Evolutionary conservation across 352 stramenopile genomes (phyloP).

Genomic region (Pythium diclinum): DNA sequence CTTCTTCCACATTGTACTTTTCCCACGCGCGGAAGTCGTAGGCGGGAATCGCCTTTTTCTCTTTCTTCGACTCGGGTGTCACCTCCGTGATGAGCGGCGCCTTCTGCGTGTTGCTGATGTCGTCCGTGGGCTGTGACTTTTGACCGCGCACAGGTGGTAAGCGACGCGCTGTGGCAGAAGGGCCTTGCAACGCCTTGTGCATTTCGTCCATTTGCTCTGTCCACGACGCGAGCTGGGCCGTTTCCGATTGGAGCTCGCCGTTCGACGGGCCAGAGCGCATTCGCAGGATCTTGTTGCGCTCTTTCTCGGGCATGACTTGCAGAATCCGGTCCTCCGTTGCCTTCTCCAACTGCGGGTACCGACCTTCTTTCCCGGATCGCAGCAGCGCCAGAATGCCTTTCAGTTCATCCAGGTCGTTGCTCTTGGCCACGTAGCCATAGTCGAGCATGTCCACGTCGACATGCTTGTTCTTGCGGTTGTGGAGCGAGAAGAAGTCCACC

Average conservation of each 20-base stretch:
- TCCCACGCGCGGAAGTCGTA: slow-evolving; percentile 93
- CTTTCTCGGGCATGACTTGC: slow-evolving; percentile 65
- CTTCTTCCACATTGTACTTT: slow-evolving; percentile 87
- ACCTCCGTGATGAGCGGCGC: slow-evolving; percentile 19
- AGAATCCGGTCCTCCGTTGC: slow-evolving; percentile 80
- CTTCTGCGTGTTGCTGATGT: not conserved
- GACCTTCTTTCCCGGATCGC: slow-evolving; percentile 86
- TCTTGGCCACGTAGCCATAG: slow-evolving; percentile 89
- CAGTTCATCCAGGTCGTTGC: slow-evolving; percentile 78
- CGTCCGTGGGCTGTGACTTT: slow-evolving; percentile 4
- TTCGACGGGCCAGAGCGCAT: slow-evolving; percentile 56
- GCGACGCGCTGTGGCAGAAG: not conserved
- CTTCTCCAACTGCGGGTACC: slow-evolving; percentile 87
- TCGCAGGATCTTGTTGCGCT: slow-evolving; percentile 66
- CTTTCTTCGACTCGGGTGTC: slow-evolving; percentile 8
- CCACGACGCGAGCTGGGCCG: slow-evolving; percentile 66
- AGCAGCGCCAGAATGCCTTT: slow-evolving; percentile 85
- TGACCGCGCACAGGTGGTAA: slow-evolving; percentile 63
- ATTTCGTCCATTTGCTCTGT: slow-evolving; percentile 51
- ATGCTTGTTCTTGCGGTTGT: slow-evolving; percentile 62
- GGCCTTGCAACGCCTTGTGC: slow-evolving; percentile 43
- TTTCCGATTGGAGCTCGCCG: slow-evolving; percentile 57
- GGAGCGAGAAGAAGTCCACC: slow-evolving; percentile 74
- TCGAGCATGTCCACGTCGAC: slow-evolving; percentile 90
- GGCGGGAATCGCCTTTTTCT: slow-evolving; percentile 53